These are phyloP conservation scores for Russula virescens DNA, from an alignment of 768 basidiomycete species.

Conservation along the genomic window DNA sequence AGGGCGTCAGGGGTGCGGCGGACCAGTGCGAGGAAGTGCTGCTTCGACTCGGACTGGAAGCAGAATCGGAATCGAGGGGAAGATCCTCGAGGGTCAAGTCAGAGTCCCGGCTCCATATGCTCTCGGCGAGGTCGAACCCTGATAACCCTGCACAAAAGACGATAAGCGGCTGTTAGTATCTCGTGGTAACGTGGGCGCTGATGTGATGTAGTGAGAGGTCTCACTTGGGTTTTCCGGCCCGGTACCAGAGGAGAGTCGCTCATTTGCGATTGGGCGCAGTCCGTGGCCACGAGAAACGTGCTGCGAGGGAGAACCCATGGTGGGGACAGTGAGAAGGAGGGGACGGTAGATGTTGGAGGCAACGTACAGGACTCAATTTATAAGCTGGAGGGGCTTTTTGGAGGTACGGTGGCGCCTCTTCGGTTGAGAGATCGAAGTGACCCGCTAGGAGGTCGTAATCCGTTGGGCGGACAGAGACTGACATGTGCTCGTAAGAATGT, in stretches of 20 bases:
- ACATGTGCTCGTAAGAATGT: background rate
- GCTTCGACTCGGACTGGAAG: constrained; percentile 3
- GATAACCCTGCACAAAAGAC: background rate
- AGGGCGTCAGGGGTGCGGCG: constrained; percentile 3
- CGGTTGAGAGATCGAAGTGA: constrained; percentile 1
- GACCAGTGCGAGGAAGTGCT: constrained; percentile 15
- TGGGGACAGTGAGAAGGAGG: background rate
- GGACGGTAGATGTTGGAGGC: background rate
- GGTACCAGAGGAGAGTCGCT: background rate
- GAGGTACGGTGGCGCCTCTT: constrained; percentile 11
- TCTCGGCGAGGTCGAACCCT: constrained; percentile 22
- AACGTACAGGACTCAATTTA: constrained; percentile 6
- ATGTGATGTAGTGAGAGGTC: background rate
- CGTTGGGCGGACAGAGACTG: constrained; percentile 1
- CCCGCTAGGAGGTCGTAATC: constrained; percentile 8
- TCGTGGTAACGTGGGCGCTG: constrained; percentile 6
- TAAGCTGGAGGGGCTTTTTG: constrained; percentile 3
- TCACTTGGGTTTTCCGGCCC: constrained; percentile 7
- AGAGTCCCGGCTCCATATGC: constrained; percentile 21
- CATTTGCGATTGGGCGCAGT: background rate
- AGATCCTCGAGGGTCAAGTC: constrained; percentile 22
- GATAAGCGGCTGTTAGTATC: background rate
- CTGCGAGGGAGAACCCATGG: background rate
- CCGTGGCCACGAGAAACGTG: background rate
- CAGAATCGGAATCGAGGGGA: constrained; percentile 17